Base-by-base conservation (phyloP, 352 stramenopile species). In the Phytophthora agathidicida region DNA sequence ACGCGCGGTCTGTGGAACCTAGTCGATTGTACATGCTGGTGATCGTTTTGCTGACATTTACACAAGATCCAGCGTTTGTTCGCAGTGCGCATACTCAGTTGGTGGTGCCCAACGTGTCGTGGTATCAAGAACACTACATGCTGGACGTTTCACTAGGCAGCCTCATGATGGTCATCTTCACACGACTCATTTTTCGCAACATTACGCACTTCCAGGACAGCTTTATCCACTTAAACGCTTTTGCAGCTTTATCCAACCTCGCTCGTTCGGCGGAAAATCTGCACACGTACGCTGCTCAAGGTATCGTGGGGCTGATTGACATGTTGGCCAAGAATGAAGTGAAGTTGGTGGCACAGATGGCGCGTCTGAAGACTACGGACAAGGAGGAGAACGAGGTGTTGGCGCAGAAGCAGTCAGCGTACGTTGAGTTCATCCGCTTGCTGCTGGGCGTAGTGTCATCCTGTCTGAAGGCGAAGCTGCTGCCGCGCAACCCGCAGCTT, bases 71-170 rank as follows among this genome's bases (percentile, higher is more conserved):
- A 6, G 42, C 61, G 26, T 91, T 94, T 56, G 81, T 92, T 17
- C 63, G 65, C 5, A 69, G 71, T 8, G 75, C 84, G n/a, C 83
- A 94, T 46, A 77, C 75, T 0, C 83, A 84, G 24, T 62, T 80
- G 31, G 53, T 91, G 37, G 65, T 89, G 13, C 65, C 77, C 30
- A 79, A 75, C 20, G 78, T 93, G 13, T 63, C 78, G 22, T 94
- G 84, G 84, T 94, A 91, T 48, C 72, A 82, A 22, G 83, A 94
- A 43, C 76, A 83, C 7, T 91, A 89, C 68, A 88, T 94, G 45
- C 44, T 88, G 24, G 83, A 93, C 43, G 61, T 91, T 8, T 93
- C 83, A 16, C 38, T 91, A 31, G 85, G 81, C 16, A 92, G 81
- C 24, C 57, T 92, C 6, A 80, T 91, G 63, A 80, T 92, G 64